Conservation (phyloP, 2,329 filamentous ascomycete species). For the Leptoxyphium fumago region DNA sequence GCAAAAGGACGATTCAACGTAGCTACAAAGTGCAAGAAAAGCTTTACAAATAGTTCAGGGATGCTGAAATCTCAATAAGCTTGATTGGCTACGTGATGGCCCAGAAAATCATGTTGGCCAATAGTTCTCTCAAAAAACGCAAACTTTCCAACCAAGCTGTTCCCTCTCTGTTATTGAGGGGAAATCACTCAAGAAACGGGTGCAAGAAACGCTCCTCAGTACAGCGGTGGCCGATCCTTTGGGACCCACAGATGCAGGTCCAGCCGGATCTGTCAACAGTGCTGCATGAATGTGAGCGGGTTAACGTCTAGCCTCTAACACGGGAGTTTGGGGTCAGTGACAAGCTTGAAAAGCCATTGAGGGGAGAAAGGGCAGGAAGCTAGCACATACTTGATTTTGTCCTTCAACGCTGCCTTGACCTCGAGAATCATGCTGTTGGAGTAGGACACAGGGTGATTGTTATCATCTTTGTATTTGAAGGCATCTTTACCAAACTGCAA, state of each 20-base stretch:
- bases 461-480: constrained; percentile 16
- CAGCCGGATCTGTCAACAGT: constrained; percentile 5
- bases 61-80: too few species aligned
- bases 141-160: too few species aligned
- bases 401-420: constrained; percentile 14
- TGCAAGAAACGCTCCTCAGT: constrained; percentile 1
- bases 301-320: not conserved
- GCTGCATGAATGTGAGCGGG: not conserved
- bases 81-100: too few species aligned
- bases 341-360: not conserved
- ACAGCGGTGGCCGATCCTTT: constrained; percentile 9
- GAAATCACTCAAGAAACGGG: too few species aligned
- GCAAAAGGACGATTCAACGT: too few species aligned
- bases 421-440: constrained; percentile 9
- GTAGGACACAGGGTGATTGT: constrained; percentile 10
- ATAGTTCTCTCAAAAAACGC: too few species aligned
- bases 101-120: too few species aligned
- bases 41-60: too few species aligned
- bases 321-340: not conserved
- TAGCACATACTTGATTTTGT: constrained; percentile 19
- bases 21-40: too few species aligned
- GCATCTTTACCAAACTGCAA: constrained; percentile 15
- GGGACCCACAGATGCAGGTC: constrained; percentile 15
- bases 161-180: too few species aligned
- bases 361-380: not conserved